Evolutionary conservation across 805 yeast species (phyloP), one percentile per base, ranked within the genome.

Genomic region (Cyberlindnera veronae): DNA sequence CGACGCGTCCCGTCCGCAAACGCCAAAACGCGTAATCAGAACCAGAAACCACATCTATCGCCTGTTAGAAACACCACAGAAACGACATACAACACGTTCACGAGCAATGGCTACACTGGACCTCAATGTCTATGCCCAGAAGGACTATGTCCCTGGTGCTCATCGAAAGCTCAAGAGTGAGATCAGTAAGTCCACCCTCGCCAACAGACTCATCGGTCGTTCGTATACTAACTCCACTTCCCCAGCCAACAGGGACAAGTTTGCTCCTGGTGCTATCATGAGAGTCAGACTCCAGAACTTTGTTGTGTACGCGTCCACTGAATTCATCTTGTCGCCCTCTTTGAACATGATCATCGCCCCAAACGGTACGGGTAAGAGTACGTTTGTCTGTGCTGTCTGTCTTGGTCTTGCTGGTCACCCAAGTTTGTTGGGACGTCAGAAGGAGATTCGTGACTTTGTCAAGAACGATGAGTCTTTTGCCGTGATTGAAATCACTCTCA

Each of bases 341-440:
- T 69, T 93, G 57, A 93, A 93, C 57, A 78, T 93, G 81, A 84
- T 93, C 42, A 83, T 93, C 38, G 99, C 97, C 0, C 97, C 97
- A 11, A 93, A 93, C 59, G 99, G 99, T 26, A 77, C 95, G 0
- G 99, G 99, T 6, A 93, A 93, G 55, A 81, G 93, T 28, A 88
- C 98, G 0, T 77, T 93, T 53, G 90, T 93, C 4, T 86, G 96
- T 45, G 98, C 96, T 0, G 77, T 91, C 1, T 91, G 95, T 57
- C 68, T 93, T 24, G 95, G 96, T 0, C 64, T 93, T 14, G 91
- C 83, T 2, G 98, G 97, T 1, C 78, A 75, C 54, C 73, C 85
- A 17, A 85, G 77, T 29, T 66, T 79, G 31, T 74, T 90, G 43
- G 95, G 93, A 4, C 84, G 74, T 67, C 83, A 68, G 58, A 76